Evolutionary conservation across 1,284 basidiomycete genomes (phyloP).

Genomic region (Leccinum pachyderme): DNA sequence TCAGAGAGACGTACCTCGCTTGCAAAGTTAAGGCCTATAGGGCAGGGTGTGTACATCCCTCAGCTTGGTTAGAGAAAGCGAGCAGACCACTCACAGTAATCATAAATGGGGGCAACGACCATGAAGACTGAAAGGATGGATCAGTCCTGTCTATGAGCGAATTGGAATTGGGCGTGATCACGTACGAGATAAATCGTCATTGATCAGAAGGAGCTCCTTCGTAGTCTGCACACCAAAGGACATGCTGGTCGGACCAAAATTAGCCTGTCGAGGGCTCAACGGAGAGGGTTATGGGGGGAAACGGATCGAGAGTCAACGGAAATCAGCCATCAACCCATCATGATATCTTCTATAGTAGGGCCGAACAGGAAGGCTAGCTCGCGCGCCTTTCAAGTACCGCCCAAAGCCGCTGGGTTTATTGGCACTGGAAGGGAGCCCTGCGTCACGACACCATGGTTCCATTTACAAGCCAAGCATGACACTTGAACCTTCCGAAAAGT

Average conservation of each 20-base stretch:
- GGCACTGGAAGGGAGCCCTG: no score
- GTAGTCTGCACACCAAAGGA: background rate
- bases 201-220: background rate
- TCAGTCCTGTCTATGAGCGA: background rate
- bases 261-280: background rate
- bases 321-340: background rate
- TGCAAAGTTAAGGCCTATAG: background rate
- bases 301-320: background rate
- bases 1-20: background rate
- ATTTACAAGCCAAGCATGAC: no score
- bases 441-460: no score
- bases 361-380: background rate
- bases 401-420: no score
- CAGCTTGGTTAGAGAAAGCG: background rate
- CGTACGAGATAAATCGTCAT: background rate
- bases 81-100: background rate
- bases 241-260: background rate
- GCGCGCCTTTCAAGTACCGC: background rate
- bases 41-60: background rate
- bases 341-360: background rate
- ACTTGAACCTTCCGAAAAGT: no score
- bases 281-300: background rate
- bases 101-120: background rate
- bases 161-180: background rate
- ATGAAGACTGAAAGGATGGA: background rate